Conservation (phyloP, 805 yeast genomes). For the Candida ascalaphidarum region DNA sequence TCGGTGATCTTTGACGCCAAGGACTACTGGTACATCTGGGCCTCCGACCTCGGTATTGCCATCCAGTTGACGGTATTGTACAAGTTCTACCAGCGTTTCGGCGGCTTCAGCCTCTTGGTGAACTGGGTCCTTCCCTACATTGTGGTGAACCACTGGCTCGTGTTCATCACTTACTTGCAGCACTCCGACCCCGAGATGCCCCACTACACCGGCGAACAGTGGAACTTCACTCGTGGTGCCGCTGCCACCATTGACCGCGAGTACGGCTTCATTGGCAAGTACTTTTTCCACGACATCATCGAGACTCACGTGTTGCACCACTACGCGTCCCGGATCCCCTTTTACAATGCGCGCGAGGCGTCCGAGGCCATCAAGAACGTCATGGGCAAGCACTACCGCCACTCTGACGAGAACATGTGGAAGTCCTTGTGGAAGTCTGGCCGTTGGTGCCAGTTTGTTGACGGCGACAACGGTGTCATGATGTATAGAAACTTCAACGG, state of each 20-base stretch:
- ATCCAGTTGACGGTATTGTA: slow-evolving; percentile 37
- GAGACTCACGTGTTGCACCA: slow-evolving; percentile 54
- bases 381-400: slow-evolving; percentile 43
- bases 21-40: slow-evolving; percentile 47
- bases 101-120: slow-evolving; percentile 41
- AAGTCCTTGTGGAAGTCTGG: slow-evolving; percentile 45
- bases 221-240: slow-evolving; percentile 63
- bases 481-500: slow-evolving; percentile 58
- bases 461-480: slow-evolving; percentile 55
- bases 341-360: slow-evolving; percentile 48
- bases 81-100: slow-evolving; percentile 41
- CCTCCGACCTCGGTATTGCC: slow-evolving; percentile 49
- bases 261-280: slow-evolving; percentile 50
- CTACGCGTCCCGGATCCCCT: slow-evolving; percentile 47
- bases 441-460: slow-evolving; percentile 65
- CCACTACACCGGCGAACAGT: slow-evolving; percentile 45
- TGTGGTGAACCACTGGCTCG: slow-evolving; percentile 60
- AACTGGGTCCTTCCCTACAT: slow-evolving; percentile 54
- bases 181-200: slow-evolving; percentile 56
- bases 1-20: slow-evolving; percentile 47
- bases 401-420: slow-evolving; percentile 51
- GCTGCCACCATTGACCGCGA: slow-evolving; percentile 59
- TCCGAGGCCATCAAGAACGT: slow-evolving; percentile 43
- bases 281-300: slow-evolving; percentile 49
- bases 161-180: slow-evolving; percentile 53